Percentiles rank a stretch among this genome's conserved stretches.
phyloP scores from a whole-genome alignment of 23 red algal species.

The Pyropia yezoensis region DNA sequence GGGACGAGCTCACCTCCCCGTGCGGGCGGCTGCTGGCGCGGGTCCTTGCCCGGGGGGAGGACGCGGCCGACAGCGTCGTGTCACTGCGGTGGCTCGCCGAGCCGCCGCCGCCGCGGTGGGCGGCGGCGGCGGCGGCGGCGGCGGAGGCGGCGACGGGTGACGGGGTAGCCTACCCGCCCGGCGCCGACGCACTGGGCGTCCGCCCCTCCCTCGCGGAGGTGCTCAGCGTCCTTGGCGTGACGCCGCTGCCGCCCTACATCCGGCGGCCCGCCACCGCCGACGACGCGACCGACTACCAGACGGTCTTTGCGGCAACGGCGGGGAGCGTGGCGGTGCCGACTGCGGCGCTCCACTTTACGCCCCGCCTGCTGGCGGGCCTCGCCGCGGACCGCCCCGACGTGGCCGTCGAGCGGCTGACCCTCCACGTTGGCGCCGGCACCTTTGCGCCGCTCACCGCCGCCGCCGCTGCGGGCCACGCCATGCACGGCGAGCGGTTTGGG shows the following conservation, averaged over 20 bases:
- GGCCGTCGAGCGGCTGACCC: conserved; percentile 22
- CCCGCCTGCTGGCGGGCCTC: conserved; percentile 33
- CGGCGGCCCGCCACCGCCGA: conserved; percentile 15
- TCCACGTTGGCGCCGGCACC: conserved; percentile 93
- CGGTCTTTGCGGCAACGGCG: conserved; percentile 65
- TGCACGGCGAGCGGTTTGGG: conserved; percentile 79
- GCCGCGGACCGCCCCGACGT: conserved; percentile 9
- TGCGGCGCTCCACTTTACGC: conserved; percentile 84
- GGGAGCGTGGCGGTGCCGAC: conserved; percentile 92
- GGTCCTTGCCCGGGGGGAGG: not conserved
- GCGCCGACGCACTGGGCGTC: not conserved
- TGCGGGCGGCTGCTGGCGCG: not conserved
- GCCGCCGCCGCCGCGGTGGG: conserved; percentile 17
- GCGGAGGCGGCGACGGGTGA: no score
- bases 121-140: conserved; percentile 8
- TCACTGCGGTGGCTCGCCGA: conserved; percentile 2
- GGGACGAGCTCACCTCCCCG: conserved; percentile 8
- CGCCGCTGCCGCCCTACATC: conserved; percentile 89
- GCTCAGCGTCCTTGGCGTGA: conserved; percentile 30
- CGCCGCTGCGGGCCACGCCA: conserved; percentile 45
- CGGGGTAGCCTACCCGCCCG: conserved; percentile 10
- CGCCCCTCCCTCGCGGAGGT: conserved; percentile 25
- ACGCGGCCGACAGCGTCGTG: not conserved
- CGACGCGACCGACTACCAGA: conserved; percentile 68
- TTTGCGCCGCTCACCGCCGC: conserved; percentile 61